Conservation (phyloP, 768 basidiomycete genomes). For the Cyclocybe cylindracea region DNA sequence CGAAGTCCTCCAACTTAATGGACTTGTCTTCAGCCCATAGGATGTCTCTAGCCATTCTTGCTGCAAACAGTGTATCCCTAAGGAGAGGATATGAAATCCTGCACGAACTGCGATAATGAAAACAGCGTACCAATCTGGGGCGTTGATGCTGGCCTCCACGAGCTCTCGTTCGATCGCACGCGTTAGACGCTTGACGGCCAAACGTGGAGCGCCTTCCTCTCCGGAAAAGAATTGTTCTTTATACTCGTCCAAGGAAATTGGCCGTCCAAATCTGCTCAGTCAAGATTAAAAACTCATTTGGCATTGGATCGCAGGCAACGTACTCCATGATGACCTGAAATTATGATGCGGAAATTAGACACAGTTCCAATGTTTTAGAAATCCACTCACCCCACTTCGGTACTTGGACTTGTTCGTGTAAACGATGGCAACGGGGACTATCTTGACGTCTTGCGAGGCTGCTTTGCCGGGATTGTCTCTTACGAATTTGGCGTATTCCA, state of each 20-base stretch:
- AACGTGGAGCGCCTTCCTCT: constrained; percentile 66
- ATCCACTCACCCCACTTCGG: constrained; percentile 72
- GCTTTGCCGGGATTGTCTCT: constrained; percentile 52
- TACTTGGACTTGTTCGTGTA: constrained; percentile 98
- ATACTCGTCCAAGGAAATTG: constrained; percentile 76
- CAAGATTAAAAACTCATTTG: constrained; percentile 6
- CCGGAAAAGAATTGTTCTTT: constrained; percentile 75
- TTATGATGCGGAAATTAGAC: neutral
- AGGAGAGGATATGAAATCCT: constrained; percentile 2
- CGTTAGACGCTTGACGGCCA: constrained; percentile 87
- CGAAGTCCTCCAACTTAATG: constrained; percentile 81
- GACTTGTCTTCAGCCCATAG: constrained; percentile 85
- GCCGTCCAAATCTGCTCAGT: constrained; percentile 69
- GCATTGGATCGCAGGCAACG: constrained; percentile 22
- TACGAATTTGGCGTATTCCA: constrained; percentile 88
- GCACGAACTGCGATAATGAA: neutral
- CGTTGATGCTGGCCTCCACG: constrained; percentile 81
- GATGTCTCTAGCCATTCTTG: constrained; percentile 90
- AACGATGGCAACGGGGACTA: constrained; percentile 86
- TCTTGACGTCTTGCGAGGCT: constrained; percentile 48
- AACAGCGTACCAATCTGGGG: constrained; percentile 82
- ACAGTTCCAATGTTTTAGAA: neutral
- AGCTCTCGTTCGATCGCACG: constrained; percentile 70
- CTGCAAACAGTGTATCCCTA: constrained; percentile 89
- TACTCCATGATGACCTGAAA: constrained; percentile 73